A percentile compares a stretch with the other conserved stretches of the same genome.
Conservation (phyloP, 495 filamentous ascomycete genomes). For the Aspergillus heteromorphus region DNA sequence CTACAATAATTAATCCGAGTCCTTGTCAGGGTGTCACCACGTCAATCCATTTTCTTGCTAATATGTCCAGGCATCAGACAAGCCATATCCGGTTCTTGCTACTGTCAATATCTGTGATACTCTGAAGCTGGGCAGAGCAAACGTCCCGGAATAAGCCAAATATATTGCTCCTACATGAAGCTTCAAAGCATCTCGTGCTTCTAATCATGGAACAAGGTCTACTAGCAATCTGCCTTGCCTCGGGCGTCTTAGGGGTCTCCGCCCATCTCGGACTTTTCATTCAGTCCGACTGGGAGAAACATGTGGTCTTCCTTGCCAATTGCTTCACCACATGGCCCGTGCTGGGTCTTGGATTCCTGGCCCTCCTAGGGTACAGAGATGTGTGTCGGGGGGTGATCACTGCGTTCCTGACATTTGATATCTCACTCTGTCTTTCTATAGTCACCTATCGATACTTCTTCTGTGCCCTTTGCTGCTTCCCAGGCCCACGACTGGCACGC, state of each 20-base stretch:
- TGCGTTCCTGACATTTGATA: constrained; percentile 1
- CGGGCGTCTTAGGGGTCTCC: background rate
- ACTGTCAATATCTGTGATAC: too few relatives aligned
- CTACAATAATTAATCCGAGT: too few relatives aligned
- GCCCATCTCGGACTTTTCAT: constrained; percentile 47
- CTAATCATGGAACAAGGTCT: background rate
- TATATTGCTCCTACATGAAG: background rate
- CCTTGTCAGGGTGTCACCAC: too few relatives aligned
- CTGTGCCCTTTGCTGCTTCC: constrained; percentile 2
- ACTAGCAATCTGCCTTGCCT: background rate
- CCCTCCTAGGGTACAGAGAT: background rate
- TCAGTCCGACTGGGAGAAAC: constrained; percentile 8
- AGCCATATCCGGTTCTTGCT: too few relatives aligned
- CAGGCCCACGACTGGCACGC: background rate
- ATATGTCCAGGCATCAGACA: too few relatives aligned
- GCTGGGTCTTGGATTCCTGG: background rate
- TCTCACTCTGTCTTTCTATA: constrained; percentile 6
- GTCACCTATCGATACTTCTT: constrained; percentile 9
- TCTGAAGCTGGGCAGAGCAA: too few relatives aligned
- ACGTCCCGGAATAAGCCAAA: too few relatives aligned
- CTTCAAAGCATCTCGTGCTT: background rate
- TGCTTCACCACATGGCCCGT: background rate
- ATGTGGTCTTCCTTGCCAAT: background rate
- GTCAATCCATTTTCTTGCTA: too few relatives aligned
- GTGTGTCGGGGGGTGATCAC: background rate